Conservation (phyloP, 306 rosid species). For the Arachis stenosperma region DNA sequence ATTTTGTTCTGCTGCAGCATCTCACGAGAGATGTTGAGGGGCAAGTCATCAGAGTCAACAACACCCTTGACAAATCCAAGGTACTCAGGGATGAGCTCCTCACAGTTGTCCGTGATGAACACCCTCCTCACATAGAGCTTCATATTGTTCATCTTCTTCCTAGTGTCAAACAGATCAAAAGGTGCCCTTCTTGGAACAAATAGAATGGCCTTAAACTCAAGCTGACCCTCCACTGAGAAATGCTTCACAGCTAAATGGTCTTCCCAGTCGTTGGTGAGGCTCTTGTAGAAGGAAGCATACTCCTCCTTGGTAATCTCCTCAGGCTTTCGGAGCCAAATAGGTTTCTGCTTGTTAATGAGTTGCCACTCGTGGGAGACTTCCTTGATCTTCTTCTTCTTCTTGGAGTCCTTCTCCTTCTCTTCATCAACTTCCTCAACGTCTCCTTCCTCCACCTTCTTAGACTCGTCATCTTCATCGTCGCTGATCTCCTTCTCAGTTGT, state of each 20-base stretch:
- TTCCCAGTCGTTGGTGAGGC: conserved; percentile 71
- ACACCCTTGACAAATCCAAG: conserved; percentile 69
- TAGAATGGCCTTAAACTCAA: conserved; percentile 65
- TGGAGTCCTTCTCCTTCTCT: conserved; percentile 48
- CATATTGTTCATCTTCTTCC: conserved; percentile 66
- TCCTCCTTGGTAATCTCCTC: conserved; percentile 67
- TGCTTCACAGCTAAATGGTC: conserved; percentile 72
- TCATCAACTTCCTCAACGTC: conserved; percentile 61
- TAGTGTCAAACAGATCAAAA: conserved; percentile 61
- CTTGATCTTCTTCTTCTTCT: conserved; percentile 74
- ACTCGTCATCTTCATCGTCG: conserved; percentile 64
- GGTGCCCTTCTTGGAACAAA: conserved; percentile 68
- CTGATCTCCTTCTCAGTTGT: conserved; percentile 69
- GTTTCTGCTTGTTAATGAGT: conserved; percentile 69
- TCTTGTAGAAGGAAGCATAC: conserved; percentile 68
- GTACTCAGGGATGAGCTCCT: conserved; percentile 68
- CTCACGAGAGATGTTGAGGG: conserved; percentile 68
- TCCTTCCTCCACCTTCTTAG: conserved; percentile 67
- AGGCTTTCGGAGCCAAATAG: conserved; percentile 69
- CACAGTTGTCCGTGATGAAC: conserved; percentile 72
- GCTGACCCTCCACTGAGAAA: conserved; percentile 70
- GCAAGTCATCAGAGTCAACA: conserved; percentile 69
- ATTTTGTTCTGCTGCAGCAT: conserved; percentile 69
- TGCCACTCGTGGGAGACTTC: conserved; percentile 73
- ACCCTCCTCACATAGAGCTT: conserved; percentile 71